A percentile compares a stretch with the other conserved stretches of the same genome.
Evolutionary conservation across 805 yeast species (phyloP).

Genomic region (Candida loeiensis): DNA sequence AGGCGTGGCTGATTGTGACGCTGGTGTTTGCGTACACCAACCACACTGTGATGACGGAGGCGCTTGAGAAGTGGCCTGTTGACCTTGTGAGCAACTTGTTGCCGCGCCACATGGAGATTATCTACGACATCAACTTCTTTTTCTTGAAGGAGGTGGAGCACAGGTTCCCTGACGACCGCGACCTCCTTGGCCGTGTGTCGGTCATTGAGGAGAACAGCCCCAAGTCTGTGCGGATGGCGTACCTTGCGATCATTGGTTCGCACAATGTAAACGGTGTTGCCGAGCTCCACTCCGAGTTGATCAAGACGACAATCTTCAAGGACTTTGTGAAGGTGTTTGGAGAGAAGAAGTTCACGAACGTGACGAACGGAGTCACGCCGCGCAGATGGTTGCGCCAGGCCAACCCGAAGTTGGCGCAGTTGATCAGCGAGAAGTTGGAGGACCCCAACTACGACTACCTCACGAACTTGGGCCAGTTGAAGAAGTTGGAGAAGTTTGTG

Average conservation of each 20-base stretch:
- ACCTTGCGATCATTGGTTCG: slow-evolving; percentile 84
- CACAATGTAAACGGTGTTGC: slow-evolving; percentile 96
- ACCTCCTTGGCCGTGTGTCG: slow-evolving; percentile 66
- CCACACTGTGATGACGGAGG: slow-evolving; percentile 94
- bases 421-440: slow-evolving; percentile 70
- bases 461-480: slow-evolving; percentile 63
- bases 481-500: slow-evolving; percentile 60
- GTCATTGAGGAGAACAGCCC: slow-evolving; percentile 78
- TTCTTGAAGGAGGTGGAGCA: slow-evolving; percentile 75
- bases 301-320: slow-evolving; percentile 82
- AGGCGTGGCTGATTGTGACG: slow-evolving; percentile 82
- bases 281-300: slow-evolving; percentile 87
- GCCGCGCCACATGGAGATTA: slow-evolving; percentile 89
- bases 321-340: slow-evolving; percentile 88
- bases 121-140: slow-evolving; percentile 76
- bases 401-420: slow-evolving; percentile 72
- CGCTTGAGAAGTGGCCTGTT: slow-evolving; percentile 94
- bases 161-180: slow-evolving; percentile 72
- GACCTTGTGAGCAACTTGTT: slow-evolving; percentile 71
- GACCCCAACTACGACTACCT: slow-evolving; percentile 62
- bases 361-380: slow-evolving; percentile 93
- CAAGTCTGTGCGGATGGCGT: slow-evolving; percentile 90
- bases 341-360: slow-evolving; percentile 78
- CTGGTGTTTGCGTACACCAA: slow-evolving; percentile 86
- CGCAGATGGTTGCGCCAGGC: slow-evolving; percentile 96